phyloP scores from a whole-genome alignment of 148 eudicot species.

The Selenicereus undatus region DNA sequence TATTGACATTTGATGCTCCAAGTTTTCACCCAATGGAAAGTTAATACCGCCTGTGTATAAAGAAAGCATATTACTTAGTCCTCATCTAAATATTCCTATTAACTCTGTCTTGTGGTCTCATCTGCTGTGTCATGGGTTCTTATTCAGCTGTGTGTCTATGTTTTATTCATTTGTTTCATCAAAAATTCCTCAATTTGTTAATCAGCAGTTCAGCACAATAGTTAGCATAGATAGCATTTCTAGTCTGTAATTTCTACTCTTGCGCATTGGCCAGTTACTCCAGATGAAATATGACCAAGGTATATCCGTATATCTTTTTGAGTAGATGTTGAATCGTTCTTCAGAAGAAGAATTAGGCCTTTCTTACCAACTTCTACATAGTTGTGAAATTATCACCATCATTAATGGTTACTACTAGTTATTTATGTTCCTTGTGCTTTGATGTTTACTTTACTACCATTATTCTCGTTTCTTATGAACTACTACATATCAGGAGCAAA shows the following conservation, averaged over 20 bases:
- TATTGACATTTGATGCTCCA: background rate
- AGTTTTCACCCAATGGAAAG: background rate
- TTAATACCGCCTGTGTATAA: background rate
- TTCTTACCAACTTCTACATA: background rate
- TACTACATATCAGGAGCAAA: background rate
- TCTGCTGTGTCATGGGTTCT: background rate
- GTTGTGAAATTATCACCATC: background rate
- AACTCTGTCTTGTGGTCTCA: background rate
- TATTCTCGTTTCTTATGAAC: background rate
- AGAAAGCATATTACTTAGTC: background rate
- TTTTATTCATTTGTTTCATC: background rate
- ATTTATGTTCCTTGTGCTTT: background rate
- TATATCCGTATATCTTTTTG: no score
- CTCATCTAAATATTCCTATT: background rate
- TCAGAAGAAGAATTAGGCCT: background rate
- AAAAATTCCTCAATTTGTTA: background rate
- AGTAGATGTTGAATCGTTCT: no score
- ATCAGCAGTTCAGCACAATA: background rate
- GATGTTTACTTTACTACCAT: background rate
- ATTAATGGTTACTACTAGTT: background rate
- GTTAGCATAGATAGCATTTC: background rate
- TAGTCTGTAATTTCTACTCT: background rate
- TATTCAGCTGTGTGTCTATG: background rate
- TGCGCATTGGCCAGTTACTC: no score
- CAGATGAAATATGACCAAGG: no score